Conservation (phyloP, 2,329 filamentous ascomycete genomes). For the Arachnomyces sp. region DNA sequence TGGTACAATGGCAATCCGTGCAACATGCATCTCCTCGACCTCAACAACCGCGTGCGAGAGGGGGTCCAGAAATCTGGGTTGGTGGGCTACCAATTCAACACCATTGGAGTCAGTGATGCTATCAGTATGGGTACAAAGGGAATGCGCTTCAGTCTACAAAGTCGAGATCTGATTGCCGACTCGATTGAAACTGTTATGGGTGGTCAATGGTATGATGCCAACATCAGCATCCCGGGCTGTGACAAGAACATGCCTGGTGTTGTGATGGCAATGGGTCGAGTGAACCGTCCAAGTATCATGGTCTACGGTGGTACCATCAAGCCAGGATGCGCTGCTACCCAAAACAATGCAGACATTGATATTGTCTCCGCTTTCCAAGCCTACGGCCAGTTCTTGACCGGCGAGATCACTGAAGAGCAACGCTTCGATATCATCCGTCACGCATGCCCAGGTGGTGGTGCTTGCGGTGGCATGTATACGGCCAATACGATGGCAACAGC, state of each 20-base stretch:
- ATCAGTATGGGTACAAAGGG: constrained; percentile 98
- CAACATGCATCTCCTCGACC: constrained; percentile 95
- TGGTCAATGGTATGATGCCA: constrained; percentile 97
- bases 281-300: constrained; percentile 94
- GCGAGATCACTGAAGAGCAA: constrained; percentile 82
- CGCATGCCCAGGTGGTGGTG: constrained; percentile 75
- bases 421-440: constrained; percentile 91
- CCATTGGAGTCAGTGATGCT: constrained; percentile 91
- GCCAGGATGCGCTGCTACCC: constrained; percentile 72
- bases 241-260: constrained; percentile 99
- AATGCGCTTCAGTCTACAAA: constrained; percentile 93
- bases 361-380: constrained; percentile 97
- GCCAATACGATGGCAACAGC: constrained; percentile 70
- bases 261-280: constrained; percentile 83
- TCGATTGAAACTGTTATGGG: constrained; percentile 99
- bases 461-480: constrained; percentile 80
- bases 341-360: constrained; percentile 69
- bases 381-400: constrained; percentile 88
- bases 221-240: constrained; percentile 92
- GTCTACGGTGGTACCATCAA: constrained; percentile 94
- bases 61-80: constrained; percentile 68
- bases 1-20: constrained; percentile 98
- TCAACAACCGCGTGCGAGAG: constrained; percentile 69
- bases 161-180: constrained; percentile 92
- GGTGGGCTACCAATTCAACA: constrained; percentile 96